Base-by-base conservation (phyloP, 352 stramenopile species). In the Elongisporangium senticosum region DNA sequence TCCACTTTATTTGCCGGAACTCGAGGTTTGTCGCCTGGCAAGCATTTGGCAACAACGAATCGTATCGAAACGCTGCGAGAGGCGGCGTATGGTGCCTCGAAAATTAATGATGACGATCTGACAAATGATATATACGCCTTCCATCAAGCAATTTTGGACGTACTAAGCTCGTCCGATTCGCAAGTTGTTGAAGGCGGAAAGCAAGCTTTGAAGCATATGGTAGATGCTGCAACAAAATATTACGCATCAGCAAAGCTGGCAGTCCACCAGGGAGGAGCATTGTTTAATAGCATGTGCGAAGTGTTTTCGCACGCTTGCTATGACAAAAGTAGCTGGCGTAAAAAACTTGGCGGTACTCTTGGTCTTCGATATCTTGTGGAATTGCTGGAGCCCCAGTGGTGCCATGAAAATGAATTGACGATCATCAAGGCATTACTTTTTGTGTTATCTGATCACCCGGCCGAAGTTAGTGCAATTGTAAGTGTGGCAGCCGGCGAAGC, bases 371-470 rank as follows among this genome's bases (percentile, higher is more conserved):
- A 86, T 43, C 73, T 96, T 13, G 77, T 94, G 22, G 72, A 91
- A 26, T 40, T 65, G 10, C 61, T 96, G 22, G 78, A 73, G 22
- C 63, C 79, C 40, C 74, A 87, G 24, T 96, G 88, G 79, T 90
- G 79, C 55, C 86, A 91, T 52, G 85, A 95, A 67, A 95, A 96
- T 57, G 81, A 96, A 55, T 67, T 95, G 4, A 84, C 71, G 22
- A 92, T 96, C 52, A 67, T 90, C 17, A 92, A 93, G 40, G 79
- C 83, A 4, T 61, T 96, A 37, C 90, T 96, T 53, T 96, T 95
- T 56, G 86, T 96, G 23, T 63, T 96, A 15, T 89, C 83, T 7
- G 85, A 95, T 52, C 87, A 96, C 56, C 84, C 86, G 4, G 68
- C 80, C 4, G 87, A 96, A 74, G 82, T 96, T 24, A 92, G 78